A percentile compares a stretch with the other conserved stretches of the same genome.
phyloP scores from a whole-genome alignment of 2,329 filamentous ascomycete species.

The Podosphaera leucotricha region DNA sequence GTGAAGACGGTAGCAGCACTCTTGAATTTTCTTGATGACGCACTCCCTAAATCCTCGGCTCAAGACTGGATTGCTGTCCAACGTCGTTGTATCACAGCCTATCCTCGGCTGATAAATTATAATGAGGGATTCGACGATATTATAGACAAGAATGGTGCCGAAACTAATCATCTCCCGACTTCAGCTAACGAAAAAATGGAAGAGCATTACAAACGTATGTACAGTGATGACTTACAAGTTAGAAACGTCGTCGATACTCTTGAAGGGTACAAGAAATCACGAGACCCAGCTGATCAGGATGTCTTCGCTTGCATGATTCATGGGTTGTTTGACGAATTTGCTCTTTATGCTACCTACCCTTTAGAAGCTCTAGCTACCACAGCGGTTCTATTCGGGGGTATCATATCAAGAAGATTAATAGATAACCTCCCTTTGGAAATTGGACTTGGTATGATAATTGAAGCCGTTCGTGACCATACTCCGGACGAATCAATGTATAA shows the following conservation, averaged over 20 bases:
- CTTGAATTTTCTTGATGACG: conserved; percentile 56
- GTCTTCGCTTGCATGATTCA: conserved; percentile 98
- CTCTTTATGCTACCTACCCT: conserved; percentile 85
- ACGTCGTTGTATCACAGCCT: conserved; percentile 71
- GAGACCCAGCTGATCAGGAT: conserved; percentile 67
- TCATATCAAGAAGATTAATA: conserved; percentile 82
- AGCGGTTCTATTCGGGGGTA: conserved; percentile 85
- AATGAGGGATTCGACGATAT: conserved; percentile 80
- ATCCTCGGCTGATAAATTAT: conserved; percentile 89
- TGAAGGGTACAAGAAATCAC: conserved; percentile 69
- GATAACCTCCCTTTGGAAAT: conserved; percentile 78
- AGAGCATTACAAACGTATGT: conserved; percentile 95
- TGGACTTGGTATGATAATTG: conserved; percentile 92
- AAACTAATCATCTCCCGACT: conserved; percentile 57
- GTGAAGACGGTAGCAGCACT: conserved; percentile 69
- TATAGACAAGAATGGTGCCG: conserved; percentile 62
- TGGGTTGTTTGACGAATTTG: conserved; percentile 90
- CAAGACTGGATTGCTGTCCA: conserved; percentile 60
- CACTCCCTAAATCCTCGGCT: conserved; percentile 31
- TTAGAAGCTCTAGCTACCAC: conserved; percentile 90
- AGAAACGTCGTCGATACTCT: conserved; percentile 67
- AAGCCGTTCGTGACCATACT: conserved; percentile 68
- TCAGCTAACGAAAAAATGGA: conserved; percentile 83
- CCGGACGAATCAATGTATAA: conserved; percentile 89
- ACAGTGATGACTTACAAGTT: conserved; percentile 71